phyloP scores from a whole-genome alignment of 2,329 filamentous ascomycete species.

The Cercospora zeae-maydis region DNA sequence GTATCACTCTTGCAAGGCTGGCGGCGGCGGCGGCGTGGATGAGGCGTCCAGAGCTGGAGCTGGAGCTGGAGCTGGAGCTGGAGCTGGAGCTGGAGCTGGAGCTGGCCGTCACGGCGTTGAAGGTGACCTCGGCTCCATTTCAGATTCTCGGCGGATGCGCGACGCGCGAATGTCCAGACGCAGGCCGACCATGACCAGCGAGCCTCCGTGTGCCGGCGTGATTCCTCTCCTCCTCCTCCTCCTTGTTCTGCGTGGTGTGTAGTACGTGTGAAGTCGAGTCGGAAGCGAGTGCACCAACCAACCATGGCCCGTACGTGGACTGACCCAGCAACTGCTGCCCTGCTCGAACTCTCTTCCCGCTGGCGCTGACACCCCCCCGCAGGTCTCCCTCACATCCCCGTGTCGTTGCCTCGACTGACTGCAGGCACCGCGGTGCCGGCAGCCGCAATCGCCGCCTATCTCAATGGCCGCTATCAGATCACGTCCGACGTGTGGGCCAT shows the following conservation, averaged over 20 bases:
- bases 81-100: not conserved
- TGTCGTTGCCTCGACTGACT: slow-evolving; percentile 12
- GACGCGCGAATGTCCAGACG: not conserved
- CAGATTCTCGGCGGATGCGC: not conserved
- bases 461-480: slow-evolving; percentile 67
- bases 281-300: not conserved
- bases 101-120: not conserved
- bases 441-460: slow-evolving; percentile 67
- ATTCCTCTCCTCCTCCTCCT: not conserved
- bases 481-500: slow-evolving; percentile 63
- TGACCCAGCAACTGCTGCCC: not conserved
- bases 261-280: not conserved
- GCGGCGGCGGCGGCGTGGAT: too few relatives aligned
- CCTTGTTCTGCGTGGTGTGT: not conserved
- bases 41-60: too few relatives aligned
- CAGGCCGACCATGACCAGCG: not conserved
- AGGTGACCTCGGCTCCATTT: not conserved
- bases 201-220: not conserved
- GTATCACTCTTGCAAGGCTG: too few relatives aligned
- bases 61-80: not conserved
- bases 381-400: slow-evolving; percentile 1
- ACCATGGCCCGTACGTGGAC: not conserved
- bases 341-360: not conserved
- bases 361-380: not conserved
- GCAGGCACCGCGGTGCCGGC: slow-evolving; percentile 32